Evolutionary conservation across 2,329 filamentous ascomycete genomes (phyloP), one percentile per base, ranked within the genome.

Genomic region (Fusarium gaditjirri): DNA sequence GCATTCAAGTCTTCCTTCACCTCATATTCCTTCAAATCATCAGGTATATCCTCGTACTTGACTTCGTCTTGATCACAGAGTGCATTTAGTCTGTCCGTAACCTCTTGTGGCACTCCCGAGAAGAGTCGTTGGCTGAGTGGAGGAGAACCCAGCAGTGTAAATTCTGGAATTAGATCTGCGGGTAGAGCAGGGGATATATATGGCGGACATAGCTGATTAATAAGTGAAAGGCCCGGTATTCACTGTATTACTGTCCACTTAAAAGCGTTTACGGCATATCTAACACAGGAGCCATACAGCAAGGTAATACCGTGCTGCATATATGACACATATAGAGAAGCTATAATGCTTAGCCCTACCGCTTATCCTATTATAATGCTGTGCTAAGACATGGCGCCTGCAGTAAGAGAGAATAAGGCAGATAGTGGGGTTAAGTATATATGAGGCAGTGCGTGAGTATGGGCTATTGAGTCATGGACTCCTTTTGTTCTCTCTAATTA

Each of bases 81-180:
- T n/a, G n/a, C n/a, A n/a, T n/a, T n/a, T n/a, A n/a, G n/a, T n/a
- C n/a, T n/a, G n/a, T n/a, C n/a, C n/a, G n/a, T n/a, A n/a, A n/a
- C n/a, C n/a, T n/a, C n/a, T n/a, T n/a, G n/a, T n/a, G n/a, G n/a
- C n/a, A n/a, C n/a, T n/a, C n/a, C n/a, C n/a, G 8, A 29, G 27
- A 29, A 8, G 27, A 29, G 27, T 29, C 8, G 27, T 29, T 29
- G 27, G 27, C 27, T 29, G 27, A 29, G 27, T 29, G 27, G 8
- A 29, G 27, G 27, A 29, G 8, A 29, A 29, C 3, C 3, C 4
- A 4, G 1, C 3, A 8, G 4, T 29, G 19, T 29, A 16, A n/a
- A 2, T 29, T 21, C 8, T 21, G 0, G 1, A 10, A 11, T 16
- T 3, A 8, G 4, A 21, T 5, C 0, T 29, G 12, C 25, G 10